Base-by-base conservation (phyloP, 2,329 filamentous ascomycete genomes). In the Aspergillus unguis region DNA sequence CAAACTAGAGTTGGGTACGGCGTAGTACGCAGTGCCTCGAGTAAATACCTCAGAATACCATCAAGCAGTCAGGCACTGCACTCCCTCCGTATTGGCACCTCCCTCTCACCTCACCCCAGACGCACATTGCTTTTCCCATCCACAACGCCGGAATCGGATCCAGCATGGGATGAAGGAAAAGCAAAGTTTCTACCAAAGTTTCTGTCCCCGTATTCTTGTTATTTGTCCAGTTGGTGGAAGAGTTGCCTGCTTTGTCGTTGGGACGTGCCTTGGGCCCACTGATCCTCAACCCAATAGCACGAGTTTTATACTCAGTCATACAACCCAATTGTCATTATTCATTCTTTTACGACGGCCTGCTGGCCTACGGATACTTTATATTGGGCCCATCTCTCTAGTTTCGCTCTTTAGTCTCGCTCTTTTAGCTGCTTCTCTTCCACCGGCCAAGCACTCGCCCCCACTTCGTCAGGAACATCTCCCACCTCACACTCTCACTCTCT, bases 171-270 rank as follows among this genome's bases (percentile, higher is more conserved):
- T 11, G 32, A 37, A 36, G 27, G 50, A 46, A 33, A 46, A 36
- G 27, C 32, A 48, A 48, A 40, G 28, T 45, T 47, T 47, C 44
- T 47, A 47, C 33, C 44, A 32, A 47, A 38, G 44, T 47, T 38
- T 47, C 32, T 35, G 26, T 42, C 44, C 50, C 50, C 50, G 50
- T 43, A 52, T 36, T 42, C 28, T 36, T 47, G 40, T 26, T 40
- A 40, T 28, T 44, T 11, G 25, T 44, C 38, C 32, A 33, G 9
- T 44, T 25, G 40, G 44, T 52, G 44, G 46, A 38, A 55, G 54
- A 55, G 54, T 60, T 60, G 54, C 56, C 58, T 58, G 50, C 52
- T 48, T 48, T 46, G 53, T 53, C 44, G 53, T 46, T 55, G 48
- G 10, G n/a, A 45, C 41, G 49, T 38, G 11, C 4, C 35, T 5